Conservation (phyloP, 805 yeast species). For the Wickerhamomyces chaumierensis region DNA sequence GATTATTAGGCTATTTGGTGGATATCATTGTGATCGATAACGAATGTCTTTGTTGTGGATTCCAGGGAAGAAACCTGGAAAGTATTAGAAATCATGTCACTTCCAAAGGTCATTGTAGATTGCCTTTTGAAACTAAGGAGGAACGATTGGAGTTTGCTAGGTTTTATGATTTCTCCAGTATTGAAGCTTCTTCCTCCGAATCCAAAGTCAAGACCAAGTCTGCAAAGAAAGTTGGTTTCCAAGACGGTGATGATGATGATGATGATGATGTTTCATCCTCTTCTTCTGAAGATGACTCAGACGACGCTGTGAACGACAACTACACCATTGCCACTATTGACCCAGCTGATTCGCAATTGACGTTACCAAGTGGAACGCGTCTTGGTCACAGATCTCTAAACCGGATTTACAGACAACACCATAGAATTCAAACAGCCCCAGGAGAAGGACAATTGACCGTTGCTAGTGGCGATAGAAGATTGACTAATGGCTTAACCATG, state of each 20-base stretch:
- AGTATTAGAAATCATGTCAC: slow-evolving; percentile 85
- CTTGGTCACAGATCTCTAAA: slow-evolving; percentile 75
- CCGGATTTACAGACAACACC: slow-evolving; percentile 60
- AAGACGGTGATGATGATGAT: slow-evolving; percentile 18
- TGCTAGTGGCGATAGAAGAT: slow-evolving; percentile 62
- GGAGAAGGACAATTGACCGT: slow-evolving; percentile 66
- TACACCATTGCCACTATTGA: slow-evolving; percentile 31
- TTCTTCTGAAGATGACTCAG: slow-evolving; percentile 17
- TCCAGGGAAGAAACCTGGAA: slow-evolving; percentile 74
- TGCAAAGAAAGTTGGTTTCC: slow-evolving; percentile 21
- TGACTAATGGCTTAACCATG: slow-evolving; percentile 51
- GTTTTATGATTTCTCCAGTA: slow-evolving; percentile 74
- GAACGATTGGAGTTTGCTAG: slow-evolving; percentile 68
- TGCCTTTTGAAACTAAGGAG: slow-evolving; percentile 77
- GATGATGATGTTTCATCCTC: slow-evolving; percentile 3
- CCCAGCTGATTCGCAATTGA: slow-evolving; percentile 49
- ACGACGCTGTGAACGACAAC: slow-evolving; percentile 21
- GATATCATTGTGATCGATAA: slow-evolving; percentile 78
- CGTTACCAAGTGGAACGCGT: slow-evolving; percentile 66
- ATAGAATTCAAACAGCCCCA: slow-evolving; percentile 31
- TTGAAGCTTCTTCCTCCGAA: slow-evolving; percentile 42
- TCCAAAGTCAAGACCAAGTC: slow-evolving; percentile 18
- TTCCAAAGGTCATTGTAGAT: slow-evolving; percentile 75
- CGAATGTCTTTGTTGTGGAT: slow-evolving; percentile 71
- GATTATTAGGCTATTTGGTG: slow-evolving; percentile 64